phyloP scores from a whole-genome alignment of 75 land plant genomes.

The Chamaecyparis obtusa region DNA sequence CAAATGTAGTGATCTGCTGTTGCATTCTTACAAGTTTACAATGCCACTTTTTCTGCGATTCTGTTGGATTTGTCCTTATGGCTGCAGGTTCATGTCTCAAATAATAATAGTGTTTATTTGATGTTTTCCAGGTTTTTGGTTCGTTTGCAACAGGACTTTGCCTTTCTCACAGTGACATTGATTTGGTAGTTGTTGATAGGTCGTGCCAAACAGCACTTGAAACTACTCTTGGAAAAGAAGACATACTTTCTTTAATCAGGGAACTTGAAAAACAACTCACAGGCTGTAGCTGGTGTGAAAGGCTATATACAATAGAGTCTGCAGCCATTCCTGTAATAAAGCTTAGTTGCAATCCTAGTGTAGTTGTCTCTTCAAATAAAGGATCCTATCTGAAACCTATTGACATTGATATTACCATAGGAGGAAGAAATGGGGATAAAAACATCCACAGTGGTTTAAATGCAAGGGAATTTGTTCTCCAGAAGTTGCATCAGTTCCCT shows the following conservation, averaged over 20 bases:
- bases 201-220: constrained; percentile 14
- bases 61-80: neutral
- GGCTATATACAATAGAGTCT: constrained; percentile 28
- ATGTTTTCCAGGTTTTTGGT: constrained; percentile 38
- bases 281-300: constrained; percentile 36
- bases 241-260: constrained; percentile 24
- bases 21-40: neutral
- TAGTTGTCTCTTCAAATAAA: neutral
- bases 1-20: neutral
- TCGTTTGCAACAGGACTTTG: constrained; percentile 52
- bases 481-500: constrained; percentile 34
- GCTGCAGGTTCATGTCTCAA: neutral
- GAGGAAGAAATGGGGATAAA: constrained; percentile 21
- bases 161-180: constrained; percentile 48
- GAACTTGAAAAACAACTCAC: constrained; percentile 26
- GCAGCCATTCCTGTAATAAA: constrained; percentile 46
- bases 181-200: constrained; percentile 41
- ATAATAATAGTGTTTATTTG: neutral
- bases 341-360: constrained; percentile 24
- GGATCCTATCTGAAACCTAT: constrained; percentile 17
- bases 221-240: constrained; percentile 8
- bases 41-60: neutral
- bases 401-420: constrained; percentile 41
- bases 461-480: constrained; percentile 45
- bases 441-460: constrained; percentile 36